Base-by-base conservation (phyloP, 345 rosid genomes). In the Nephelium lappaceum region DNA sequence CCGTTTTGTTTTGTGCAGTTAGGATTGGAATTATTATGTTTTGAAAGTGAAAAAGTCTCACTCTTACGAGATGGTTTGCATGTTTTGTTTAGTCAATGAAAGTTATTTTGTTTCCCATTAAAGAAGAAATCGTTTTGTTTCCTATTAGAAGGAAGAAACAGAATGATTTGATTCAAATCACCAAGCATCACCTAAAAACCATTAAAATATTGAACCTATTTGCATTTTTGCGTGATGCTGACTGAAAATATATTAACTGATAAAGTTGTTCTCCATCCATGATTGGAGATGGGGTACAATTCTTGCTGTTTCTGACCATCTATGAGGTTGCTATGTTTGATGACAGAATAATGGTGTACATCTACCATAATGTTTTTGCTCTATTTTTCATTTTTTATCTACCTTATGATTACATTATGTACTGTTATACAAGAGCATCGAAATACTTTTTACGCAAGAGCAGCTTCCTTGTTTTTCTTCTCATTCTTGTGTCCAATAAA, bases 401-500 rank as follows among this genome's bases (percentile, higher is more conserved):
- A 70, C 58, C 36, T 41, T 73, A 60, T 78, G 38, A 45, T 77
- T 8, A 27, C 57, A 80, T 4, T 72, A 49, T 77, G 60, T 55
- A 51, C 10, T 55, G 70, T 12, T 69, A 23, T 76, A 47, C 71
- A 67, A 71, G 19, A 63, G 38, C 16, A 62, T 75, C 67, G 31
- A 55, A 67, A 15, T 62, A 11, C 12, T 76, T 74, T 74, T 77
- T 85, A 88, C 45, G 88, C 88, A 38, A 87, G 83, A 55, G 89
- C 87, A 79, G 86, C 89, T 72, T 85, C 89, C 83, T 78, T 85
- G 49, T 23, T 78, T 77, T 84, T 79, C 73, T 74, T 70, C 60
- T 24, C 73, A 19, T 58, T 80, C 84, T 81, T 86, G 79, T 83
- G 77, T 79, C 55, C 82, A 85, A 91, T 82, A 69, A 90, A 86